A percentile compares a stretch with the other conserved stretches of the same genome.
These are phyloP conservation scores for Cladosporium sp. DNA, from an alignment of 2,329 filamentous ascomycete genomes.

Conservation along the genomic window DNA sequence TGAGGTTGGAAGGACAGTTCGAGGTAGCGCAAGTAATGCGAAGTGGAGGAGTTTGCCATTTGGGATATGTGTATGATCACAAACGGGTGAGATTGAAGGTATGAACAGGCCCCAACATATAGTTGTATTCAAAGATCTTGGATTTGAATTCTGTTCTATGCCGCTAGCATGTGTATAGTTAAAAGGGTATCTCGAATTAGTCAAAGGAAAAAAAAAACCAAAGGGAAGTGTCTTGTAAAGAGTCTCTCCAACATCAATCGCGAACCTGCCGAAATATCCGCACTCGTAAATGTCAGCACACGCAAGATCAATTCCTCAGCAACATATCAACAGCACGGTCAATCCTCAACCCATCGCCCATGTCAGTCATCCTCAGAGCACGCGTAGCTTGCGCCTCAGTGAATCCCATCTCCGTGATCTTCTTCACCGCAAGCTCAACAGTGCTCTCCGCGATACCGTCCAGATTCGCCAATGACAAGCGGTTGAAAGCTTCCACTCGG, in stretches of 20 bases:
- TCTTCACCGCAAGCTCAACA: slow-evolving; percentile 58
- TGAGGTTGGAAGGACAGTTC: neutral
- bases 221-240: neutral
- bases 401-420: slow-evolving; percentile 64
- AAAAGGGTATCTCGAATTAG: slow-evolving; percentile 1
- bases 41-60: no score
- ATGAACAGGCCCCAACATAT: neutral
- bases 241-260: neutral
- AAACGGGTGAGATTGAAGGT: no score
- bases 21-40: no score
- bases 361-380: slow-evolving; percentile 61
- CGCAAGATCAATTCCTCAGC: slow-evolving; percentile 31
- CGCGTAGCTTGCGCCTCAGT: slow-evolving; percentile 56
- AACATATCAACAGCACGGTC: slow-evolving; percentile 60
- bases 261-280: neutral
- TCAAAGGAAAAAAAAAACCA: neutral
- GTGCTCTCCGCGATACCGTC: slow-evolving; percentile 51
- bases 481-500: slow-evolving; percentile 16
- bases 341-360: slow-evolving; percentile 60
- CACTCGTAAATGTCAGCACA: neutral
- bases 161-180: neutral
- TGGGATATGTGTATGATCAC: no score
- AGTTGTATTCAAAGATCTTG: neutral
- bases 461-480: slow-evolving; percentile 12
- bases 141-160: neutral